Base-by-base conservation (phyloP, 192 early-diverging fungal genomes). In the Coemansia asiatica region DNA sequence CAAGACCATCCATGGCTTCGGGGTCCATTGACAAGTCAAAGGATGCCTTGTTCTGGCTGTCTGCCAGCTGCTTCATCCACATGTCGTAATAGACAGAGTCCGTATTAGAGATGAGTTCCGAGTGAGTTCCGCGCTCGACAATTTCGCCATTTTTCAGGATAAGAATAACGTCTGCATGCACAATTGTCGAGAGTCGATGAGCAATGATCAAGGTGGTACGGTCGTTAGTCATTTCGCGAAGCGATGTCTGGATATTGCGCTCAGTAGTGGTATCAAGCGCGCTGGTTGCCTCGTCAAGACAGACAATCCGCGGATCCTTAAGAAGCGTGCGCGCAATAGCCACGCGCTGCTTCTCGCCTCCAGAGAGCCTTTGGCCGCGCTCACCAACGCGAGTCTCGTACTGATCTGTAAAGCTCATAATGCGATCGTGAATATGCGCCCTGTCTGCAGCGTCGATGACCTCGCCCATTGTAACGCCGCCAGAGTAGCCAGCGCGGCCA, bases 301-400 rank as follows among this genome's bases (percentile, higher is more conserved):
- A 86, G 56, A 95, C 83, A 35, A 94, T 94, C 23, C 79, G 84
- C 13, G 97, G 89, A 49, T 95, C 86, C 81, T 98, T 98, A 36
- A 99, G 84, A 55, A 99, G 94, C 28, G 94, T 90, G 51, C 97
- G 85, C 8, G 97, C 94, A 38, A 99, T 83, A 4, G 95, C 90
- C 16, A 97, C 87, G 4, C 94, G 74, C 79, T 97, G 95, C 79
- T 96, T 95, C 81, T 97, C 96, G 19, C 94, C 95, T 55, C 95
- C 94, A 51, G 87, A 89, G 19, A 98, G 81, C 54, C 94, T 83
- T 69, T 92, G 88, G 0, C 95, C 95, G 9, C 94, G 84, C 75
- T 97, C 94, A 27, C 95, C 95, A 5, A 97, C 94, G 31, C 84
- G 86, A 9, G 92, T 92, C 56, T 93, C 86, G 77, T 95, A 95